Evolutionary conservation across 2,329 filamentous ascomycete genomes (phyloP), one percentile per base, ranked within the genome.

Genomic region (Pseudopithomyces maydicus): DNA sequence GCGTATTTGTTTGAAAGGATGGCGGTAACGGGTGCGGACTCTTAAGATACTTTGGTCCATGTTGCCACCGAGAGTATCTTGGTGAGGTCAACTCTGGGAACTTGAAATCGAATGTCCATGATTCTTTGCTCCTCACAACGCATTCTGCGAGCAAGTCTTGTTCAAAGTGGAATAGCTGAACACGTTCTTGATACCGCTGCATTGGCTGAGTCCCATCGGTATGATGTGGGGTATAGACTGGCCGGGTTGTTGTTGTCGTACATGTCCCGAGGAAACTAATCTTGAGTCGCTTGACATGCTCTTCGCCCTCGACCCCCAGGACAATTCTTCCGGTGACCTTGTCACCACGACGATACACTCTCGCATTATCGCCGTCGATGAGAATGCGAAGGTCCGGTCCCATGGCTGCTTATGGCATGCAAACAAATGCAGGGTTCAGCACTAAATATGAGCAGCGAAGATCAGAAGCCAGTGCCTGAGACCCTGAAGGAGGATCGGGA

Each of bases 91-190:
- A 54, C 4, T 67, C 62, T 19, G 73, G 73, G 45, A 76, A 74
- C 14, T 61, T 61, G 59, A 74, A 76, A n/a, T 72, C 68, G 54
- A 76, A 76, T 1, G 62, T 48, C 72, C 73, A 75, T 8, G 61
- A 67, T 23, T 72, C 66, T 39, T 74, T 73, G 26, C 67, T 68
- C 14, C 67, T 50, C n/a, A 39, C 52, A 11, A 73, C 63, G 4
- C 59, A 56, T n/a, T 50, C 54, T 5, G 64, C 52, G 14, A 69
- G 54, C 1, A 75, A 32, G 11, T 62, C 55, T 35, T 67, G 64
- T 50, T 73, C 71, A 36, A 63, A 57, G 22, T 63, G 64, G 64
- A 75, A 76, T 14, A 74, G 62, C 4, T 62, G 53, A 32, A 71
- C 64, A 26, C 62, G 63, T 53, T 74, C 71, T 45, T 69, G 68